Base-by-base conservation (phyloP, 1,284 basidiomycete genomes). In the Coniferiporia weirii region DNA sequence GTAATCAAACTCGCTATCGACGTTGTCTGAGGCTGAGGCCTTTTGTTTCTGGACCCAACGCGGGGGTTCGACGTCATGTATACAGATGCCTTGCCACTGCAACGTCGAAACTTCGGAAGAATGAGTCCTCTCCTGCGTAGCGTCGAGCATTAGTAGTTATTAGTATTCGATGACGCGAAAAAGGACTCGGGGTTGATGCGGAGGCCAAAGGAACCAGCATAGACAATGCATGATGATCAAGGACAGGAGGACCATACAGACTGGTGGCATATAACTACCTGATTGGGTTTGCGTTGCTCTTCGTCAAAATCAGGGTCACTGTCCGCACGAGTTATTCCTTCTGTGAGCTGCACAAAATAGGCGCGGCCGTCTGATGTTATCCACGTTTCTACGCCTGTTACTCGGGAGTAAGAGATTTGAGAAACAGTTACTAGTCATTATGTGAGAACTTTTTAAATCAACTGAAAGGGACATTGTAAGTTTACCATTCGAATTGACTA, bases 281-380 rank as follows among this genome's bases (percentile, higher is more conserved):
- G 56, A 13, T 32, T 32, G 22, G 32, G 17, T 32, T 46, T 45
- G 10, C 4, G 22, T 22, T 53, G 43, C 8, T 8, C 44, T 38
- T 15, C 50, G 27, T n/a, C 13, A 43, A 43, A 6, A 8, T 47
- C 44, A 45, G 56, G 44, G 13, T 32, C 20, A 35, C 51, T 50
- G 45, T 22, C 44, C 22, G 44, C 7, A 9, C 43, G 46, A 12
- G 38, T 63, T 56, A 35, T 17, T 54, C 20, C 45, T 72, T 81
- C 80, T 40, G 73, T 74, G 17, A 90, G 73, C 60, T 82, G 82
- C 4, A 90, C 89, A 62, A 91, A 81, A 67, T 92, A 92, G 13
- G 80, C 88, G 63, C 89, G 74, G 44, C 89, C 89, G 64, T 92
- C 89, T 2, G 89, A 90, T 1, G 89, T 89, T 51, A 90, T 80